Percentiles rank a stretch among this genome's conserved stretches.
phyloP scores from a whole-genome alignment of 768 basidiomycete genomes.

The Amanita subjunquillea region DNA sequence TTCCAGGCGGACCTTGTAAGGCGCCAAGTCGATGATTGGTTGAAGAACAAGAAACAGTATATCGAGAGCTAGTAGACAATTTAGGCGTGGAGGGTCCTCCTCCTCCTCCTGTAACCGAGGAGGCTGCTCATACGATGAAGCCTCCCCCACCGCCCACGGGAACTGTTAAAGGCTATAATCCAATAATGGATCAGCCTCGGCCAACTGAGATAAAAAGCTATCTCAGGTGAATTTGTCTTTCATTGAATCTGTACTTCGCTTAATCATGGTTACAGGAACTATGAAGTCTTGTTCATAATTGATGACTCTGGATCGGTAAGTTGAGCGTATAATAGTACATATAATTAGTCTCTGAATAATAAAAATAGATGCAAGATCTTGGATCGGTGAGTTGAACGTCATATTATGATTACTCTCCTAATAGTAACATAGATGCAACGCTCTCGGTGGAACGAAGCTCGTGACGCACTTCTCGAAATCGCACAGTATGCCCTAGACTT shows the following conservation, averaged over 20 bases:
- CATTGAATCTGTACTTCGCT: neutral
- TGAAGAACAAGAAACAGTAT: neutral
- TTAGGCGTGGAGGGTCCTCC: conserved; percentile 7
- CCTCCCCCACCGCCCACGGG: conserved; percentile 13
- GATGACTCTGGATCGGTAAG: conserved; percentile 14
- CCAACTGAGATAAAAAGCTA: conserved; percentile 16
- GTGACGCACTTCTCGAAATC: conserved; percentile 18
- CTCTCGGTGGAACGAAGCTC: conserved; percentile 15
- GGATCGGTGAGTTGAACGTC: conserved; percentile 13
- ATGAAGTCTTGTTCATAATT: conserved; percentile 18
- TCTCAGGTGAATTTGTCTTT: conserved; percentile 11
- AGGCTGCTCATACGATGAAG: neutral
- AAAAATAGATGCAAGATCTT: conserved; percentile 12
- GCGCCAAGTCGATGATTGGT: neutral
- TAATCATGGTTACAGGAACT: conserved; percentile 12
- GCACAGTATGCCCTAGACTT: conserved; percentile 18
- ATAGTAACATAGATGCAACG: conserved; percentile 11
- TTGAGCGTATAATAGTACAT: neutral
- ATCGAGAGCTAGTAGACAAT: neutral
- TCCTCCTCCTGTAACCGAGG: conserved; percentile 1
- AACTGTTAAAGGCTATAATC: conserved; percentile 15
- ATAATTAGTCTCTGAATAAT: too few species aligned
- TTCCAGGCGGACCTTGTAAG: neutral
- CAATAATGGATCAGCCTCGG: conserved; percentile 15
- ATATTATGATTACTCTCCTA: neutral